phyloP scores from a whole-genome alignment of 345 rosid species.

The Cardiospermum halicacabum region DNA sequence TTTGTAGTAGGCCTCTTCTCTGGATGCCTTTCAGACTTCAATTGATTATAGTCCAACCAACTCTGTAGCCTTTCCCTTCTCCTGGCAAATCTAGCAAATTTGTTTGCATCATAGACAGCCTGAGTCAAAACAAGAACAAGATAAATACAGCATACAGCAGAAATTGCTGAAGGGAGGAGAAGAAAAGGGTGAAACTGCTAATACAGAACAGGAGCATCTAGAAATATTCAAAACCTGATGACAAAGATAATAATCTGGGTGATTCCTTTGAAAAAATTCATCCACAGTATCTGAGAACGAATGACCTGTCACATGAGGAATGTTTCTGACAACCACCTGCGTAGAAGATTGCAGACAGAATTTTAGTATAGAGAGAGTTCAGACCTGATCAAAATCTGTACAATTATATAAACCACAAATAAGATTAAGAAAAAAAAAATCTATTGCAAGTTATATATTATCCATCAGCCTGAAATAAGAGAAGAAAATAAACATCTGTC shows the following conservation, averaged over 20 bases:
- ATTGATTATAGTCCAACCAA: constrained; percentile 85
- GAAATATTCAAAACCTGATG: constrained; percentile 54
- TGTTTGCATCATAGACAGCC: constrained; percentile 87
- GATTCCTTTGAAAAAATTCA: constrained; percentile 75
- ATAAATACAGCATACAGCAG: constrained; percentile 2
- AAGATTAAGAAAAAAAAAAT: too few relatives aligned
- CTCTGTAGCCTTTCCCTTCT: constrained; percentile 72
- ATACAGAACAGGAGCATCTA: neutral
- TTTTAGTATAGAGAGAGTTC: neutral
- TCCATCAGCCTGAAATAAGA: too few relatives aligned
- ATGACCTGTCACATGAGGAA: constrained; percentile 56
- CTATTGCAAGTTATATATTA: neutral
- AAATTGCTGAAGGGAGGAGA: neutral
- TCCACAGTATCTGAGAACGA: constrained; percentile 62
- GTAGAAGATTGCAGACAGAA: neutral
- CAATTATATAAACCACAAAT: neutral
- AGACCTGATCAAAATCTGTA: neutral
- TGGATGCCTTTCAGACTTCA: constrained; percentile 73
- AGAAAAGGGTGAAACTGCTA: neutral
- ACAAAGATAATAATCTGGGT: constrained; percentile 82
- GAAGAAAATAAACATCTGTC: neutral
- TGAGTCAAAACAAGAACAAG: constrained; percentile 25
- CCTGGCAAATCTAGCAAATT: constrained; percentile 61
- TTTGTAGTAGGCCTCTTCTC: constrained; percentile 73
- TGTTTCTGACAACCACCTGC: constrained; percentile 91